Base-by-base conservation (phyloP, 192 early-diverging fungal genomes). In the Linnemannia schmuckeri region DNA sequence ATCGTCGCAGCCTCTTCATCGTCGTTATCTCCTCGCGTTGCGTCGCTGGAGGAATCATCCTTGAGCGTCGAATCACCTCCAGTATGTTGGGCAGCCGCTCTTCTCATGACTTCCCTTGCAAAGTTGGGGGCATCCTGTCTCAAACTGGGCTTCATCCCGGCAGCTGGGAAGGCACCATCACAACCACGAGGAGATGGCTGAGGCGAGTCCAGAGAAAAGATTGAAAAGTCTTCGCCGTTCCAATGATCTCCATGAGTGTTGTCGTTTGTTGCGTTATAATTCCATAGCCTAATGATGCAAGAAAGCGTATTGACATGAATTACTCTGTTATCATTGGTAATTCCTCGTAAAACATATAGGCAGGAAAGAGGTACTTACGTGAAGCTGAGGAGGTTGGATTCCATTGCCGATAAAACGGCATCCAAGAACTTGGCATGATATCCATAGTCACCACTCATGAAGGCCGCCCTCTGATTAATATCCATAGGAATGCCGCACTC, bases 401-500 rank as follows among this genome's bases (percentile, higher is more conserved):
- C 96, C 88, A 97, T 88, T 0, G 93, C 94, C 71, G 84, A 90
- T 17, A 97, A 91, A 41, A 96, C 94, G 0, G 95, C 94, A 88
- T 97, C 95, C 83, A 97, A 77, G 75, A 96, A 96, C n/a, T 91
- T 93, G 18, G 93, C 90, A 63, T 96, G 95, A 38, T 92, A 89
- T 10, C 83, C 89, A 81, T 95, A 97, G 82, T 97, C 93, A 8
- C 95, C 93, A 20, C 92, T 94, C 55, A 91, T 83, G 76, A 94
- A 96, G 4, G 96, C 95, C 70, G 88, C 68, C 71, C 93, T 89
- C 52, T 96, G 90, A 74, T 96, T 96, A 46, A 97, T 92, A 80
- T 97, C 96, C 96, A 96, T 96, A 4, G 96, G 96, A 75, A 96
- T 96, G 15, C 96, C 96, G 30, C 93, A 94, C 82, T 97, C 96